Conservation (phyloP, 345 rosid species). For the Populus tremula region DNA sequence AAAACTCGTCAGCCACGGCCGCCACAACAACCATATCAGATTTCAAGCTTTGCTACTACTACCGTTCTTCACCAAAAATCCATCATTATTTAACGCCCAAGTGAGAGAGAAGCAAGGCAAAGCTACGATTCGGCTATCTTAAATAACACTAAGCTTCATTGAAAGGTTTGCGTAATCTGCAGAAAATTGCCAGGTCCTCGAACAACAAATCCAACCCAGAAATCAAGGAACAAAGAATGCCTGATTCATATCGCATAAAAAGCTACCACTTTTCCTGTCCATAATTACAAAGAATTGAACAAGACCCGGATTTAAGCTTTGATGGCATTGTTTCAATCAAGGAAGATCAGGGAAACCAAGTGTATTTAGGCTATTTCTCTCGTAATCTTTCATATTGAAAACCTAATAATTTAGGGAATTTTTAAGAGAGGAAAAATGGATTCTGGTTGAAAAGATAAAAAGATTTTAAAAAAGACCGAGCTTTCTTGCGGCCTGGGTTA, state of each 20-base stretch:
- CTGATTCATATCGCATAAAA: not conserved
- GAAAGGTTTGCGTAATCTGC: not conserved
- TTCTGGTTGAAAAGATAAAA: not conserved
- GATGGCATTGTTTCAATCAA: not conserved
- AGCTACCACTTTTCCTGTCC: not conserved
- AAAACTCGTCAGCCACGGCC: too few species aligned
- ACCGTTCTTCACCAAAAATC: not conserved
- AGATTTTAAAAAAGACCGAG: not conserved
- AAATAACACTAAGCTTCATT: not conserved
- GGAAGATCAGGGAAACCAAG: not conserved
- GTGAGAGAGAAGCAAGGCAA: not conserved
- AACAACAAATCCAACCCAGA: not conserved
- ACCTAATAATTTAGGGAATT: not conserved
- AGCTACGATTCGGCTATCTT: not conserved
- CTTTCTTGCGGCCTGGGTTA: not conserved
- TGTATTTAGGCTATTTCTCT: not conserved
- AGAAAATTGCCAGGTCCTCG: not conserved
- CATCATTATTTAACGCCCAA: not conserved
- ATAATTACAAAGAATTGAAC: not conserved
- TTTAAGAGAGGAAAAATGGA: not conserved
- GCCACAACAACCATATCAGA: not conserved
- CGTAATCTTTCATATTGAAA: not conserved
- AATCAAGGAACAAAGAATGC: not conserved
- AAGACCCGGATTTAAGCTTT: not conserved
- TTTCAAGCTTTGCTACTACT: not conserved